Percentiles rank a stretch among this genome's conserved stretches.
phyloP scores from a whole-genome alignment of 1,284 basidiomycete genomes.

The Melampsora larici-populina region DNA sequence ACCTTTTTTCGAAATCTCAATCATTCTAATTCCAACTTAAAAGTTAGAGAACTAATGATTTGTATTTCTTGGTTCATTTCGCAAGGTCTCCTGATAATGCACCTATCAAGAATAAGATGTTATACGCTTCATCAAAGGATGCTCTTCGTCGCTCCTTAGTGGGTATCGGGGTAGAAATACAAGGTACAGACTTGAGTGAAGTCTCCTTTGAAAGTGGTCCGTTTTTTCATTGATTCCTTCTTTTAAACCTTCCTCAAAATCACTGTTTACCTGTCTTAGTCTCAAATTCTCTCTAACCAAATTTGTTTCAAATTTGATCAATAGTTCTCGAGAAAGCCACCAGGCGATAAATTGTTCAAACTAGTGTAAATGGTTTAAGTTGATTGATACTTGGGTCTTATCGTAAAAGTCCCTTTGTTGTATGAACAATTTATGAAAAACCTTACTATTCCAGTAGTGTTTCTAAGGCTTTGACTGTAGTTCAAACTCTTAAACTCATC shows the following conservation, averaged over 20 bases:
- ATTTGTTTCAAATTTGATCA: not conserved
- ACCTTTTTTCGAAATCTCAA: not conserved
- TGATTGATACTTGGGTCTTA: too few relatives aligned
- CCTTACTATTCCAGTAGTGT: too few relatives aligned
- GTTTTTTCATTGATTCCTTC: slow-evolving; percentile 53
- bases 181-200: slow-evolving; percentile 79
- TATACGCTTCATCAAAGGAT: slow-evolving; percentile 87
- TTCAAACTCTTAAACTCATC: too few relatives aligned
- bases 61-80: too few relatives aligned
- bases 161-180: slow-evolving; percentile 74
- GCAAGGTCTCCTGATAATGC: slow-evolving; percentile 81
- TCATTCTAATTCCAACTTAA: not conserved
- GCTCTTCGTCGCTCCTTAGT: slow-evolving; percentile 70
- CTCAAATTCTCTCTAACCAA: slow-evolving; percentile 21
- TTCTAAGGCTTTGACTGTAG: too few relatives aligned
- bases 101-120: slow-evolving; percentile 89
- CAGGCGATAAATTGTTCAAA: slow-evolving; percentile 20
- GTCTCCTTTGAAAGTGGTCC: slow-evolving; percentile 71
- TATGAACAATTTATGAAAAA: too few relatives aligned
- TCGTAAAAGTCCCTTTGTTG: too few relatives aligned
- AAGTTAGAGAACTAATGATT: not conserved
- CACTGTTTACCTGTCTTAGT: slow-evolving; percentile 37
- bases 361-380: not conserved
- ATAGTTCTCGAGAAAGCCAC: slow-evolving; percentile 52
- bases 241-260: not conserved